Evolutionary conservation across 768 basidiomycete species (phyloP), one percentile per base, ranked within the genome.

Genomic region (Suillus ampliporus): DNA sequence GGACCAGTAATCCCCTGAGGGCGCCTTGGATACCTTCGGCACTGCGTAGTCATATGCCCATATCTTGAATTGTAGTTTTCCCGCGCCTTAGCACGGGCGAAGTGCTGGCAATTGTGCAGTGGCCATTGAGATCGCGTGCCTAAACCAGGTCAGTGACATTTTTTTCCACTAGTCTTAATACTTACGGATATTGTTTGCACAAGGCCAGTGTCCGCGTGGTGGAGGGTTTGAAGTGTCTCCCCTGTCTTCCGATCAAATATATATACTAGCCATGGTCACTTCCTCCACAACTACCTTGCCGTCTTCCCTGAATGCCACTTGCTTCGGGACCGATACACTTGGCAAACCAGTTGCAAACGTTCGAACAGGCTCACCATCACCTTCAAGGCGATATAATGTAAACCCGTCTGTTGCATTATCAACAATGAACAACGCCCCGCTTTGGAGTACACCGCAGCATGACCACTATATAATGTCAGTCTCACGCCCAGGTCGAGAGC

Each of bases 391-490:
- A 19, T 66, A 66, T 6, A 66, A 28, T 1, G 53, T 61, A 19
- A 66, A 66, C 0, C 60, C 57, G 48, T 65, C 57, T 3, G n/a
- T 15, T 1, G 63, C 52, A 31, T 66, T 66, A 35, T 64, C 58
- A 2, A 66, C 26, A 5, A 64, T 11, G 3, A 61, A 43, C 0
- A n/a, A 67, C 34, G 9, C 57, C 47, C 21, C 21, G 61, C 47
- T 57, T n/a, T 64, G 1, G 3, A 9, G n/a, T 34, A 40, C 11
- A 67, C 60, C 4, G 63, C 63, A 6, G 56, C 58, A 17, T 31
- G 62, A 0, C 61, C 63, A n/a, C 63, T 65, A 35, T 11, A 21
- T 23, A 19, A n/a, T 28, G 43, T 61, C 19, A 61, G 35, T 21
- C 4, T n/a, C 4, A 9, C n/a, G 28, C 26, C 1, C 62, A 56